Conservation (phyloP, 169 alveolate genomes). For the Plasmodium gaboni region DNA sequence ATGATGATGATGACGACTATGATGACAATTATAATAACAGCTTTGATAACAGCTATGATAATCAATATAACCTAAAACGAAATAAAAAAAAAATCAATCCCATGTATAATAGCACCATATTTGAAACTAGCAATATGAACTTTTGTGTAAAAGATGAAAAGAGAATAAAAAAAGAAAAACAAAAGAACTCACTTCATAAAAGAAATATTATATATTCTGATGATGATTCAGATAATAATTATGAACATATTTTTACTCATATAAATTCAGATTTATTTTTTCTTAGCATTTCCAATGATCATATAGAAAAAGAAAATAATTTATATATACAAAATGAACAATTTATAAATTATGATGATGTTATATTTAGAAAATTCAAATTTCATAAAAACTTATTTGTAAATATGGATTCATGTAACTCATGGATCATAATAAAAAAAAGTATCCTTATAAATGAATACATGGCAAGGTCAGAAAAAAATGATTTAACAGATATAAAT, state of each 20-base stretch:
- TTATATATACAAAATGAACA: slow-evolving; percentile 65
- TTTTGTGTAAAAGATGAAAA: slow-evolving; percentile 18
- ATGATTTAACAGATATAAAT: slow-evolving; percentile 55
- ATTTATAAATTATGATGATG: slow-evolving; percentile 33
- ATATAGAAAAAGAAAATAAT: slow-evolving; percentile 66
- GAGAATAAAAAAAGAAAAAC: slow-evolving; percentile 24
- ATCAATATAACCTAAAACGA: neutral
- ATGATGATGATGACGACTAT: too few species aligned
- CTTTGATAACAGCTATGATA: neutral
- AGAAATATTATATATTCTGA: slow-evolving; percentile 57
- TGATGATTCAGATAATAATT: slow-evolving; percentile 70
- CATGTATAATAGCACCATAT: slow-evolving; percentile 66
- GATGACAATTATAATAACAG: too few species aligned
- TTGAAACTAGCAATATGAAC: slow-evolving; percentile 64
- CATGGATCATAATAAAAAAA: slow-evolving; percentile 59
- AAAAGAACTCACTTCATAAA: slow-evolving; percentile 4
- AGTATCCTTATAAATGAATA: slow-evolving; percentile 60
- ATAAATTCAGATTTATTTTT: slow-evolving; percentile 57
- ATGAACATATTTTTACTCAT: slow-evolving; percentile 68
- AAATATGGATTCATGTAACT: slow-evolving; percentile 54
- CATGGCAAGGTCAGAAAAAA: slow-evolving; percentile 13
- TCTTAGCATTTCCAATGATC: slow-evolving; percentile 69
- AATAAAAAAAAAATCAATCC: slow-evolving; percentile 36
- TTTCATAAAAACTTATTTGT: slow-evolving; percentile 36
- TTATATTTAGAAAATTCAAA: slow-evolving; percentile 50